Base-by-base conservation (phyloP, 768 basidiomycete species). In the Boletellus ananiceps region DNA sequence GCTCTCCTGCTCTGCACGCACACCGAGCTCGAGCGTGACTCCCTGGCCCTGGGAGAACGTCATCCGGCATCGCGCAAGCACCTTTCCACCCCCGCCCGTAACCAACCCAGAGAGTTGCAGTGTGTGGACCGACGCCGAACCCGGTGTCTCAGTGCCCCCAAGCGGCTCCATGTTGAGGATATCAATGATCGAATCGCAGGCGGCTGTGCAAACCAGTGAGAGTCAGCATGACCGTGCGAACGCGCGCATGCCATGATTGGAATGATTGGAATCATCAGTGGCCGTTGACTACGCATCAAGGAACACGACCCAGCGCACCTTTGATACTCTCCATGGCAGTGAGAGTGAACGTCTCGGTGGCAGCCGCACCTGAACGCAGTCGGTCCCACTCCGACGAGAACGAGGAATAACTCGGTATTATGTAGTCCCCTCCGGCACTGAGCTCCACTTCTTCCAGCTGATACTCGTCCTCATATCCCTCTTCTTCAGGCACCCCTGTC, bases 401-500 rank as follows among this genome's bases (percentile, higher is more conserved):
- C 19, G 89, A 88, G 11, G 82, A 83, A 61, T 97, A 98, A 58
- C 81, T 93, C n/a, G 96, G 95, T 35, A 94, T 74, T 62, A 99
- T 89, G 68, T 95, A 99, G 73, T 98, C 95, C 2, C 86, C 85
- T 27, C 86, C 88, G 11, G 91, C 94, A 51, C 86, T 84, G 46
- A 99, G 75, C 66, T 98, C 96, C 49, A 96, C 81, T 53, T 98
- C 96, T 68, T 99, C 96, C 37, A 97, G 74, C 68, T 92, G 90
- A 69, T 99, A 99, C 69, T 98, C 95, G 72, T 98, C 96, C 63
- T 93, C 90, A 68, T 98, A 99, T n/a, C 96, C 96, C 46, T 96
- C 94, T 56, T 89, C 92, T 69, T 99, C 96, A 8, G 96, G 96
- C 62, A 90, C 84, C 19, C 94, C 94, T 13, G 89, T 94, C 39